These are phyloP conservation scores for Vaccinium macrocarpon DNA, from an alignment of 148 eudicot genomes.

Conservation along the genomic window DNA sequence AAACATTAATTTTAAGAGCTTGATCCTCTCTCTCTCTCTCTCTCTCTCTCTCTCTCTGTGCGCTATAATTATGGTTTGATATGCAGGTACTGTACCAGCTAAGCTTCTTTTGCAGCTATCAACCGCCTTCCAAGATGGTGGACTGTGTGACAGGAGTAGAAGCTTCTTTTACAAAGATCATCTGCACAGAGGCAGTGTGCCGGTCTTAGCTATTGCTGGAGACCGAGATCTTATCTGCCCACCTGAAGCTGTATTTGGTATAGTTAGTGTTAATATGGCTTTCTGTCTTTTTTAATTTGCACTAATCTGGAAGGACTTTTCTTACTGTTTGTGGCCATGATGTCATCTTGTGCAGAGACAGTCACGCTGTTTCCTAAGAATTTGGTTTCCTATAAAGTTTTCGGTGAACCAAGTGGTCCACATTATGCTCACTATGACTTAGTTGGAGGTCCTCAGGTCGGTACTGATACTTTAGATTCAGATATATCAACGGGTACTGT, in stretches of 20 bases:
- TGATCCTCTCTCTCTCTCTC: background rate
- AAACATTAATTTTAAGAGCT: background rate
- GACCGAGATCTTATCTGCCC: conserved; percentile 67
- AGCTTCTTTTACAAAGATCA: conserved; percentile 70
- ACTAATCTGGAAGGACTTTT: background rate
- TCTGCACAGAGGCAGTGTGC: conserved; percentile 46
- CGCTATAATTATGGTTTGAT: background rate
- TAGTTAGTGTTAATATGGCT: background rate
- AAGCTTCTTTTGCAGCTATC: conserved; percentile 69
- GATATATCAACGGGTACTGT: background rate
- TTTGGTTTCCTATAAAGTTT: conserved; percentile 47
- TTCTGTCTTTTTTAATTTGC: background rate
- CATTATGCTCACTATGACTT: conserved; percentile 79
- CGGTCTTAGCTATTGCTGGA: conserved; percentile 66
- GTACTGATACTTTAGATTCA: conserved; percentile 18
- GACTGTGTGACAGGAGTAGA: conserved; percentile 51
- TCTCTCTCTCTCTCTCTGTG: too few relatives aligned
- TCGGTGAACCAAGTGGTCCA: conserved; percentile 67
- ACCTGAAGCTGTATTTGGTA: conserved; percentile 79
- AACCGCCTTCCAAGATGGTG: conserved; percentile 55
- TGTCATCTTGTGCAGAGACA: conserved; percentile 41
- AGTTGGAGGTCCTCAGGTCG: conserved; percentile 54
- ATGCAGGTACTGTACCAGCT: conserved; percentile 59
- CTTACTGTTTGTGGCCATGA: background rate
- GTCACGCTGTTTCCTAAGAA: conserved; percentile 48